Base-by-base conservation (phyloP, 2,329 filamentous ascomycete genomes). In the Beauveria varroae region DNA sequence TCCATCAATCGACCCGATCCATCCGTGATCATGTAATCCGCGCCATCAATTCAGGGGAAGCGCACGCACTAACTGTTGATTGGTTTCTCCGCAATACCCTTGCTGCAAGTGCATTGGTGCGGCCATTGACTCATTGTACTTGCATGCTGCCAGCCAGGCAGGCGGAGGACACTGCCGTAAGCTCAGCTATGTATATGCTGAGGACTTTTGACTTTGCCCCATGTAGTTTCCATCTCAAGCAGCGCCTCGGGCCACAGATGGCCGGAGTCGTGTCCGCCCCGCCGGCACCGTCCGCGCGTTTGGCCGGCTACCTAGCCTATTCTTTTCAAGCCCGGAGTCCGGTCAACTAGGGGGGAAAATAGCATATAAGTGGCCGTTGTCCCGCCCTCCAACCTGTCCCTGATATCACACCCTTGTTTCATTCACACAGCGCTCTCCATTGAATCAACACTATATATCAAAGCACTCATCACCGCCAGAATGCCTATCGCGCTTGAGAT, bases 401-500 rank as follows among this genome's bases (percentile, higher is more conserved):
- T 37, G 34, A 37, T 37, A 22, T 16, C 20, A 37, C 44, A 40
- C 37, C n/a, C 12, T 8, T 43, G 26, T 20, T 26, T 9, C 30
- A 26, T 26, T 46, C 14, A 5, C 44, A 37, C 37, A 14, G 3
- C 22, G 24, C 18, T 51, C n/a, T 46, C 56, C 20, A 26, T 60
- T 47, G 22, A 44, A 10, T 30, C 40, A n/a, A 37, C 5, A 12
- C 37, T 18, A 37, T 28, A 51, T 41, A 43, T 28, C 3, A 12
- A 30, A 44, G 18, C 40, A 16, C 50, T 18, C 49, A 30, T 30
- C 57, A 20, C 40, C 61, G 46, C 52, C 67, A 78, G 65, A 49
- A 81, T 81, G 79, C 67, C 77, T 67, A 66, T 77, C 60, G 66
- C 72, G 47, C 67, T 82, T 37, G 71, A 76, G 56, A 65, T 84